A percentile compares a stretch with the other conserved stretches of the same genome.
Conservation (phyloP, 768 basidiomycete species). For the Lanmaoa rubissima region DNA sequence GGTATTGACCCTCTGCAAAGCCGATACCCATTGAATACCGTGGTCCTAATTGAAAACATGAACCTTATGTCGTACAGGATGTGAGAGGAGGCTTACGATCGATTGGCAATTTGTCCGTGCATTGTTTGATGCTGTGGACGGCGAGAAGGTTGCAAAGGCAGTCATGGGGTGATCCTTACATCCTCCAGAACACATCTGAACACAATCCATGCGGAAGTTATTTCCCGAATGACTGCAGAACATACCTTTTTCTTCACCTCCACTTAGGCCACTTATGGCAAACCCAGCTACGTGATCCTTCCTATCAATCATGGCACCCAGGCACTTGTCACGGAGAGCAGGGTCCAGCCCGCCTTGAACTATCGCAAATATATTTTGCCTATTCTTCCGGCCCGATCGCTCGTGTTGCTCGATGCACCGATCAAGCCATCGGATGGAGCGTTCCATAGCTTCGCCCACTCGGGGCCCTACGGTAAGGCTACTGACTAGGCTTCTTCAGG, state of each 20-base stretch:
- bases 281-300: conserved; percentile 81
- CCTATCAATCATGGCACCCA: conserved; percentile 79
- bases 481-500: conserved; percentile 49
- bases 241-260: conserved; percentile 88
- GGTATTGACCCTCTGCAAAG: conserved; percentile 75
- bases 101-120: conserved; percentile 71
- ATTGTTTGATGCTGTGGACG: conserved; percentile 68
- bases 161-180: conserved; percentile 47
- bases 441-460: conserved; percentile 84
- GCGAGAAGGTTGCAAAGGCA: conserved; percentile 8
- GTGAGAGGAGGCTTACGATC: conserved; percentile 53
- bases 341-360: conserved; percentile 85
- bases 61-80: background rate
- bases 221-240: conserved; percentile 6
- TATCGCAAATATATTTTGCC: conserved; percentile 88
- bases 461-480: conserved; percentile 79
- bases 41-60: conserved; percentile 52
- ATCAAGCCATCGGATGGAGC: conserved; percentile 89
- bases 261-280: conserved; percentile 87
- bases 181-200: conserved; percentile 68
- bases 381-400: conserved; percentile 56
- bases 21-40: conserved; percentile 93
- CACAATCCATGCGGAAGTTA: conserved; percentile 2
- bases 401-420: conserved; percentile 80
- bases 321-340: conserved; percentile 66